Evolutionary conservation across 2,329 filamentous ascomycete species (phyloP).

Genomic region (Aspergillus fijiensis): DNA sequence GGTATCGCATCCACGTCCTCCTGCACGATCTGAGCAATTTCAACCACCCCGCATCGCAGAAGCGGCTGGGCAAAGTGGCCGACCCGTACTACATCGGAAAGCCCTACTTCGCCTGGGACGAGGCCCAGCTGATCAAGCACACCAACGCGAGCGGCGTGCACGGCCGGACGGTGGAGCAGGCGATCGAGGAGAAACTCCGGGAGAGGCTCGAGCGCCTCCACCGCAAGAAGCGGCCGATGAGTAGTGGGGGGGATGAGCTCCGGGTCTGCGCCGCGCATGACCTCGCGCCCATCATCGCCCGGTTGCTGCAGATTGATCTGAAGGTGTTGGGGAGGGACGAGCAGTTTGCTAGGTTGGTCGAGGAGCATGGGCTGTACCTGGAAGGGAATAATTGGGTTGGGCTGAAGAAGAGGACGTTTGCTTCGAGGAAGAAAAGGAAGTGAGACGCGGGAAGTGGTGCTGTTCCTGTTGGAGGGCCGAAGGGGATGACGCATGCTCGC

Average conservation of each 20-base stretch:
- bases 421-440: constrained; percentile 1
- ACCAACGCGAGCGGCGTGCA: constrained; percentile 1
- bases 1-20: constrained; percentile 27
- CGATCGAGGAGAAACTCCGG: constrained; percentile 23
- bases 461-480: too few relatives aligned
- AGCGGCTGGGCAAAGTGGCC: constrained; percentile 19
- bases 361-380: constrained; percentile 9
- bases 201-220: constrained; percentile 20
- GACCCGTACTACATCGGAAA: constrained; percentile 23
- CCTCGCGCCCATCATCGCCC: constrained; percentile 31
- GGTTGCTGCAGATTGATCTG: constrained; percentile 26
- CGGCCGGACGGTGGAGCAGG: constrained; percentile 13
- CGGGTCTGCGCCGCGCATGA: constrained; percentile 39
- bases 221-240: constrained; percentile 28
- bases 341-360: constrained; percentile 15
- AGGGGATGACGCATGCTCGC: too few relatives aligned
- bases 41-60: constrained; percentile 8
- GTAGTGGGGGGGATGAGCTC: constrained; percentile 26
- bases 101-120: constrained; percentile 24
- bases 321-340: constrained; percentile 29
- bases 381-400: constrained; percentile 3
- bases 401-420: constrained; percentile 2
- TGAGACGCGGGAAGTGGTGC: neutral
- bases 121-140: constrained; percentile 16
- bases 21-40: constrained; percentile 26